phyloP scores from a whole-genome alignment of 2,329 filamentous ascomycete genomes.

The Sarocladiaceae sp. region DNA sequence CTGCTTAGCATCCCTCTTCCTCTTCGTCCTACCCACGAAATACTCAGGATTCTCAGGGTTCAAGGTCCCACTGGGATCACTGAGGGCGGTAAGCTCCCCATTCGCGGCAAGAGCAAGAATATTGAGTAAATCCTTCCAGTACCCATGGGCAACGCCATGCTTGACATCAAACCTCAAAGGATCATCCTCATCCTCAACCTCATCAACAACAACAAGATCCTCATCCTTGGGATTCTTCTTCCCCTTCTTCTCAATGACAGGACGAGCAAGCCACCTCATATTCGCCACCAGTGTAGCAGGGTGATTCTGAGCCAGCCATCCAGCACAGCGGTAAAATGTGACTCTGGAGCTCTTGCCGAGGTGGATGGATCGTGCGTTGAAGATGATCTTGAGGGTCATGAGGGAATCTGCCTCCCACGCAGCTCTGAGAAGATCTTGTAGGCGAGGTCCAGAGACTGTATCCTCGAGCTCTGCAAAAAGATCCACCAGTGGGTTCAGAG shows the following conservation, averaged over 20 bases:
- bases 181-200: slow-evolving; percentile 24
- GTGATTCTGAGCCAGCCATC: slow-evolving; percentile 53
- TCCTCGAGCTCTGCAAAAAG: slow-evolving; percentile 50
- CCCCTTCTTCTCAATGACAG: slow-evolving; percentile 50
- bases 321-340: slow-evolving; percentile 48
- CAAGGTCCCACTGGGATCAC: slow-evolving; percentile 34
- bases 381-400: slow-evolving; percentile 54
- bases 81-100: slow-evolving; percentile 36
- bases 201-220: slow-evolving; percentile 26
- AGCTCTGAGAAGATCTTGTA: slow-evolving; percentile 37
- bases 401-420: slow-evolving; percentile 47
- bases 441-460: slow-evolving; percentile 26
- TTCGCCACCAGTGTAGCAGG: slow-evolving; percentile 50
- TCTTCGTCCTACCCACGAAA: neutral
- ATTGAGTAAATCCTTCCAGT: slow-evolving; percentile 60
- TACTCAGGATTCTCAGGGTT: slow-evolving; percentile 29
- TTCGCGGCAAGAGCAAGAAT: slow-evolving; percentile 49
- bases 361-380: slow-evolving; percentile 57
- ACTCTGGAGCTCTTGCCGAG: slow-evolving; percentile 47
- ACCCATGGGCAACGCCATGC: slow-evolving; percentile 51
- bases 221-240: slow-evolving; percentile 31
- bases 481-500: slow-evolving; percentile 43
- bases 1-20: slow-evolving; percentile 13
- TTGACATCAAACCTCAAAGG: slow-evolving; percentile 34
- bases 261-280: slow-evolving; percentile 50